Percentiles rank a stretch among this genome's conserved stretches.
phyloP scores from a whole-genome alignment of 1,139 yeast species.

The Magnusiomyces ingens region DNA sequence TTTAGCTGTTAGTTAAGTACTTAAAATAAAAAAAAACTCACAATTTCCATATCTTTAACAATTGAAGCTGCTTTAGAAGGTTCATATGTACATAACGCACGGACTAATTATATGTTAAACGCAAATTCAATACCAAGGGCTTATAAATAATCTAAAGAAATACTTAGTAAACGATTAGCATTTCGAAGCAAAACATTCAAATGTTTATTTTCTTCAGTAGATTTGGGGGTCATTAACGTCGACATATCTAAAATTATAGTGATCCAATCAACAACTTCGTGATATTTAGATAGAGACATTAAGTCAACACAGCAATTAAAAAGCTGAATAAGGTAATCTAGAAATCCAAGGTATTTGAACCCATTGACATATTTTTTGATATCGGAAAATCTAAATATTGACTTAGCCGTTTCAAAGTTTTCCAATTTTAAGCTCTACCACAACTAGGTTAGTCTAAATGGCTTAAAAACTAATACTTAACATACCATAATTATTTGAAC shows the following conservation, averaged over 20 bases:
- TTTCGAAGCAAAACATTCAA: constrained; percentile 5
- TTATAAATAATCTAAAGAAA: background rate
- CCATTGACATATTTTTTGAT: background rate
- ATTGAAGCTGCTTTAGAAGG: constrained; percentile 14
- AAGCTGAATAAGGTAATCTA: constrained; percentile 9
- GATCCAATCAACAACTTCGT: constrained; percentile 12
- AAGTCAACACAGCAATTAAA: constrained; percentile 16
- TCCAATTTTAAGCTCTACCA: background rate
- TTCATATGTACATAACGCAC: constrained; percentile 12
- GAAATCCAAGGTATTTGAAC: background rate
- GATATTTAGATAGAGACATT: constrained; percentile 4
- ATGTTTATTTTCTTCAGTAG: background rate
- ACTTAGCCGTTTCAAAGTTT: constrained; percentile 2
- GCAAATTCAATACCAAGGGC: background rate
- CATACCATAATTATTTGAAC: constrained; percentile 10
- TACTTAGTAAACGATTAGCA: constrained; percentile 12
- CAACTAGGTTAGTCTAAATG: background rate
- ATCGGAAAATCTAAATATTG: background rate
- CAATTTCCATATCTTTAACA: constrained; percentile 16
- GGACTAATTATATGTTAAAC: constrained; percentile 2
- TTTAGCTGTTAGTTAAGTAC: background rate
- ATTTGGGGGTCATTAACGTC: background rate
- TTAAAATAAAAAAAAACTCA: background rate
- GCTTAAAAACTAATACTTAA: background rate
- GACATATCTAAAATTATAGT: constrained; percentile 8